Percentiles rank a stretch among this genome's conserved stretches.
Evolutionary conservation across 371 early-diverging fungal genomes (phyloP).

Genomic region (Batrachochytrium dendrobatidis): DNA sequence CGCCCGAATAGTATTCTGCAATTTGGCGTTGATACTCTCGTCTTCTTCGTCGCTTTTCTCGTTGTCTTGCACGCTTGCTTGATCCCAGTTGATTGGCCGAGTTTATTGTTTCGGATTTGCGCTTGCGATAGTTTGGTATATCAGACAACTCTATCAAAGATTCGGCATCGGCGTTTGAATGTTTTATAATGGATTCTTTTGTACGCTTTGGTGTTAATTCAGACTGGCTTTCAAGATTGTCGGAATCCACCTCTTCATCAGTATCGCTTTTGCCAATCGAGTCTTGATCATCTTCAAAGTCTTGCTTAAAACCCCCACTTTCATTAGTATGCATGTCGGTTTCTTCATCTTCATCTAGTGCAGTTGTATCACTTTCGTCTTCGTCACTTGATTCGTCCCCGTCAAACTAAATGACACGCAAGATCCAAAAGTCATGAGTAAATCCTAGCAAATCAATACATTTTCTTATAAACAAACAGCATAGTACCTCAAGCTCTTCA

Average conservation of each 20-base stretch:
- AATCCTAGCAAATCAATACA: not conserved
- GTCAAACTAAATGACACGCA: constrained; percentile 17
- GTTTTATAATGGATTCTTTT: not conserved
- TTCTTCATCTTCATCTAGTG: not conserved
- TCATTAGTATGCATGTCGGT: constrained; percentile 15
- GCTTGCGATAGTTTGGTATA: not conserved
- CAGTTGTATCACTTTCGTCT: constrained; percentile 10
- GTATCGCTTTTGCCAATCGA: not conserved
- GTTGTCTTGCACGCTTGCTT: constrained; percentile 16
- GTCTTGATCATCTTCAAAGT: not conserved
- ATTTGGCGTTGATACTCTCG: constrained; percentile 29
- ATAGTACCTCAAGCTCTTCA: constrained; percentile 21
- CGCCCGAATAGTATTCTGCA: constrained; percentile 50
- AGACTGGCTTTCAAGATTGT: constrained; percentile 6
- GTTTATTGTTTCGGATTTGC: not conserved
- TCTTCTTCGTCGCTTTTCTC: constrained; percentile 25
- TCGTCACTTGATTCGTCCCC: constrained; percentile 28
- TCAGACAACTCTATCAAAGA: not conserved
- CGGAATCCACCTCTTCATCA: not conserved
- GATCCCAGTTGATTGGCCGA: not conserved
- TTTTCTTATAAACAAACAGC: constrained; percentile 22
- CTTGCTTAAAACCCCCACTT: constrained; percentile 9
- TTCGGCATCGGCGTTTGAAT: not conserved
- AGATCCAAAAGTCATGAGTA: too few species aligned
- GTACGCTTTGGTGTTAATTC: constrained; percentile 1